phyloP scores from a whole-genome alignment of 73 alveolate genomes.

The Tetrahymena thermophila region DNA sequence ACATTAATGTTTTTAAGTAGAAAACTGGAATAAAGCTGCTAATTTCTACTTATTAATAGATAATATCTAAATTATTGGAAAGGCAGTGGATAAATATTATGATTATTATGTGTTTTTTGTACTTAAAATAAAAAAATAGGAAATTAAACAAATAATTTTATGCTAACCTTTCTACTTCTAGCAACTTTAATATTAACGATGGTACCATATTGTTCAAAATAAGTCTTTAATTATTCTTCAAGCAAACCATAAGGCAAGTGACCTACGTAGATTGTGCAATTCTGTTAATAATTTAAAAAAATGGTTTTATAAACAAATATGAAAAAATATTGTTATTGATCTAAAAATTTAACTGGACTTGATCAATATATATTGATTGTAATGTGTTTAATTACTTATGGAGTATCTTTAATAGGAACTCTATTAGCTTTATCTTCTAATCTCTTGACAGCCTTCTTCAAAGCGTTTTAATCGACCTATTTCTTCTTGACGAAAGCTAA shows the following conservation, averaged over 20 bases:
- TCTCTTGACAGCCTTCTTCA: neutral
- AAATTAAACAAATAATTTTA: neutral
- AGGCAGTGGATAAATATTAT: neutral
- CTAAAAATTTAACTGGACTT: neutral
- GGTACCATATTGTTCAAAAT: slow-evolving; percentile 89
- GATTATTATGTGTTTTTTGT: neutral
- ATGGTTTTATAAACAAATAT: neutral
- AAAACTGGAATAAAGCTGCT: neutral
- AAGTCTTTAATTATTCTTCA: slow-evolving; percentile 79
- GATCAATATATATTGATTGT: neutral
- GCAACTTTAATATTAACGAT: slow-evolving; percentile 71
- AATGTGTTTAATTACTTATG: neutral
- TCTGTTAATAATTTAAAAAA: neutral
- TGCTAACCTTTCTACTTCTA: slow-evolving; percentile 55
- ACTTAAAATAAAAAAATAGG: neutral
- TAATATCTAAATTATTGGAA: too few relatives aligned
- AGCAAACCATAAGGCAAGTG: slow-evolving; percentile 94
- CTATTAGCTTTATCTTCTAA: neutral
- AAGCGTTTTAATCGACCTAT: neutral
- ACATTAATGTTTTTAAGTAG: neutral
- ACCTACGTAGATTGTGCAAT: slow-evolving; percentile 76
- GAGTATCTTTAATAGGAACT: neutral
- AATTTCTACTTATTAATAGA: neutral
- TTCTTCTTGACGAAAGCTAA: neutral
- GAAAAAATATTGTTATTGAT: neutral